phyloP scores from a whole-genome alignment of 441 rosid genomes.

The Gossypium davidsonii region DNA sequence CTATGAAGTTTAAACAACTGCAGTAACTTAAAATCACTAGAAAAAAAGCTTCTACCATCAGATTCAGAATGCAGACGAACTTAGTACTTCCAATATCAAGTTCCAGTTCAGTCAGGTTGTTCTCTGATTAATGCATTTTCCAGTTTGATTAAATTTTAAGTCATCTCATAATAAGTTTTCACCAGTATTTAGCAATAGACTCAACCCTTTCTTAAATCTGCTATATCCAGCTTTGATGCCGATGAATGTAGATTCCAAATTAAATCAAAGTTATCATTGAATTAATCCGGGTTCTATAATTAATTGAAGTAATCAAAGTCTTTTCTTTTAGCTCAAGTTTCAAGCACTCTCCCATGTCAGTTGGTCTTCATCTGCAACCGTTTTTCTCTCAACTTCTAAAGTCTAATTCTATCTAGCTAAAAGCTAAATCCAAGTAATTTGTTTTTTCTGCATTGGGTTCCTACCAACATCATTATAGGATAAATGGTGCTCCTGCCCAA shows the following conservation, averaged over 20 bases:
- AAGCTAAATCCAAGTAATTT: background rate
- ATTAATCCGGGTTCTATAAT: background rate
- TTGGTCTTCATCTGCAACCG: background rate
- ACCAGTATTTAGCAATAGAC: background rate
- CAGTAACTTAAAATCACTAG: too few species aligned
- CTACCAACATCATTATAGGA: background rate
- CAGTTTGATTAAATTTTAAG: background rate
- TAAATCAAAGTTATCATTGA: background rate
- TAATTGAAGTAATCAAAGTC: background rate
- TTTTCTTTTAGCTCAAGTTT: background rate
- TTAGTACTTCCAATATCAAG: background rate
- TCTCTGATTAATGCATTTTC: background rate
- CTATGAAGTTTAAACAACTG: too few species aligned
- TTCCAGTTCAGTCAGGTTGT: background rate
- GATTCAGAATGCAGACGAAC: too few species aligned
- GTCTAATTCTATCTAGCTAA: background rate
- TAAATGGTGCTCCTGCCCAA: background rate
- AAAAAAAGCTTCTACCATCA: too few species aligned
- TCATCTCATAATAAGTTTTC: background rate
- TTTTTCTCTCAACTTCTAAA: background rate
- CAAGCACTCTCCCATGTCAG: background rate
- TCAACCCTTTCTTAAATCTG: background rate
- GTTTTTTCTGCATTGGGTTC: background rate
- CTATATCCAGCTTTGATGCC: background rate
- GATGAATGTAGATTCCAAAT: background rate